Percentiles rank a stretch among this genome's conserved stretches.
Evolutionary conservation across 2,329 filamentous ascomycete genomes (phyloP).

Genomic region (Sarocladium oryzae): DNA sequence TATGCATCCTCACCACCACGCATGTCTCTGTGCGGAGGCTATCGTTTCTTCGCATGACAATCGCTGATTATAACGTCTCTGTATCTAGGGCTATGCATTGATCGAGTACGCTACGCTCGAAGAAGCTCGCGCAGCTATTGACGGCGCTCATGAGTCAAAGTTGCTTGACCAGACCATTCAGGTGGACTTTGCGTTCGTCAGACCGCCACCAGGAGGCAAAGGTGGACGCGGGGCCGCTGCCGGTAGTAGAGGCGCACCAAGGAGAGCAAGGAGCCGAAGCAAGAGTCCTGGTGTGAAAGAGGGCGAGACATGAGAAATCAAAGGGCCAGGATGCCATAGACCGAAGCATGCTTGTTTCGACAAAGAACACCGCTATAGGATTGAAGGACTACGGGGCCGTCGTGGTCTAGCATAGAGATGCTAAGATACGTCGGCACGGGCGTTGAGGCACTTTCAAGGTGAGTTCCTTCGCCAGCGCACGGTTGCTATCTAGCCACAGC

Average conservation of each 20-base stretch:
- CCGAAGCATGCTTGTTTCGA: neutral
- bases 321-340: neutral
- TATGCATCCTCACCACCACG: no score
- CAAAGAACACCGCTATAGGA: neutral
- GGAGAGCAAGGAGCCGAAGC: constrained; percentile 42
- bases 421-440: constrained; percentile 2
- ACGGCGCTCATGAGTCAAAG: constrained; percentile 70
- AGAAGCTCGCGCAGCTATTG: constrained; percentile 76
- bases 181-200: constrained; percentile 81
- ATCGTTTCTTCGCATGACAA: no score
- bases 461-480: neutral
- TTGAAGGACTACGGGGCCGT: constrained; percentile 3
- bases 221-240: constrained; percentile 30
- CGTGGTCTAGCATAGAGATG: neutral
- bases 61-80: neutral
- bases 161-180: constrained; percentile 74
- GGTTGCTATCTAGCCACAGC: no score
- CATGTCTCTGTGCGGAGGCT: no score
- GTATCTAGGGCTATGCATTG: constrained; percentile 66
- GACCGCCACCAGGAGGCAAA: constrained; percentile 60
- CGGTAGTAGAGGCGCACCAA: constrained; percentile 23
- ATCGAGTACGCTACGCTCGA: constrained; percentile 77
- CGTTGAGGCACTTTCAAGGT: neutral
- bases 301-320: constrained; percentile 19
- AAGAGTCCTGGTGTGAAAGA: constrained; percentile 38